Base-by-base conservation (phyloP, 73 alveolate species). In the Blepharisma stoltei region DNA sequence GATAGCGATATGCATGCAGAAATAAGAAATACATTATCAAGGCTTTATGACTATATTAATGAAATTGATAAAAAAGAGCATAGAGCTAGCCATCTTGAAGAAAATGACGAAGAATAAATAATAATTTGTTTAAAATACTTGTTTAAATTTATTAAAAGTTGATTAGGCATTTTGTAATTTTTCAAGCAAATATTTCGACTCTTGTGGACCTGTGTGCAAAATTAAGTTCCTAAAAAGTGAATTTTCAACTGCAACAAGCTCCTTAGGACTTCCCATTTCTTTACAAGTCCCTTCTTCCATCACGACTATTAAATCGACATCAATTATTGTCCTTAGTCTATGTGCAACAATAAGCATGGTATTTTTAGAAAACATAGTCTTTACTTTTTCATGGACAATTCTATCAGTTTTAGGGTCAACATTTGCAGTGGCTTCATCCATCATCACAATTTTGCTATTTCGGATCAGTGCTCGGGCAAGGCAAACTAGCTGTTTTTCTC, bases 351-450 rank as follows among this genome's bases (percentile, higher is more conserved):
- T 79, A 47, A 90, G 75, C 54, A 90, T 81, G 23, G 97, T 90
- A 5, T 91, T 83, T 75, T 80, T 76, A 27, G 43, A 50, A 71
- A 90, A 84, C 23, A 76, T 71, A 73, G 75, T 71, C 53, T 54
- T 37, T 25, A 90, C 73, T 25, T 92, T 85, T 54, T 81, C 80
- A 71, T 87, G 91, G 41, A 93, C 86, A 70, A 78, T 85, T 70
- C 71, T 82, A 54, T 93, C 98, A 6, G 95, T 91, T 54, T 91
- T 70, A 45, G 81, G 78, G 78, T 93, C 98, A 6, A 93, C 83
- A 43, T 86, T 86, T 5, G 98, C 88, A 11, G 89, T 81, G 18
- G 86, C 53, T 20, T 81, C 89, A 81, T 81, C 89, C 6, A 81
- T 44, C 54, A 81, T 55, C 21, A 81, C 73, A 1, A 81, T 53